Base-by-base conservation (phyloP, 805 yeast species). In the Komagataella ulmi region DNA sequence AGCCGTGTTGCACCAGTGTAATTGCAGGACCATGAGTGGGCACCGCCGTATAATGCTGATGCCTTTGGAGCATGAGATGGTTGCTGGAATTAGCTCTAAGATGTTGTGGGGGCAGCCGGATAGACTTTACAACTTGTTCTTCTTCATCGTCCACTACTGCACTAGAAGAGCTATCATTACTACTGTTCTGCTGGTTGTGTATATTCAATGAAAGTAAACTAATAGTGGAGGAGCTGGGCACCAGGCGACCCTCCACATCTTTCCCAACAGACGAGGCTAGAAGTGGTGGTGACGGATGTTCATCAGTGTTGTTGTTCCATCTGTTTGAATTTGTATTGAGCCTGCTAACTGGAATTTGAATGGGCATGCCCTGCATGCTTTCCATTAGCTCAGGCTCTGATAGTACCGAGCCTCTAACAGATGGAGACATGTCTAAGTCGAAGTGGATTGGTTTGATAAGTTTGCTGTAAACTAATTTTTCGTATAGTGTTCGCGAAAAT, bases 161-260 rank as follows among this genome's bases (percentile, higher is more conserved):
- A 30, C 40, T 30, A 14, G 40, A 30, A 2, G 40, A 10, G 40
- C 36, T 24, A 7, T 30, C 40, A 30, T 14, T 30, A 8, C 14
- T 30, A 30, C 14, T 30, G 40, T 14, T 30, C 40, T 30, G 40
- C 2, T 30, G 40, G 40, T 48, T 40, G 50, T 49, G 56, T 48
- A 49, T 65, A 50, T 59, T 66, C 44, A 68, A 57, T 1, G 71
- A 68, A 7, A 68, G 57, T 17, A 68, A 56, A 7, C 72, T 64
- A 12, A 66, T 66, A 21, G 61, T 62, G 10, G 71, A 65, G 5
- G 70, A 59, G 4, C 71, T 64, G 6, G 71, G 70, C 12, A 68
- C 60, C 18, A 68, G 54, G 17, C 59, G 50, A 1, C 67, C 67
- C 6, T 61, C 66, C 21, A 61, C 53, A n/a, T 63, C 69, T 6